Evolutionary conservation across 306 rosid species (phyloP).

Genomic region (Medicago truncatula): MtrunA17r5.0-ANR NC_053042.1:17004501-17005000

Average conservation of each 20-base stretch:
- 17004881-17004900: slow-evolving; percentile 8
- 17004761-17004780: neutral
- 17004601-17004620: too few relatives aligned
- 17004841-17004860: neutral
- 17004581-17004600: too few relatives aligned
- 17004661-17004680: too few relatives aligned
- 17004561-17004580: too few relatives aligned
- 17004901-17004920: slow-evolving; percentile 14
- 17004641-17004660: too few relatives aligned
- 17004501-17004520: too few relatives aligned
- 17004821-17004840: neutral
- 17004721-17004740: neutral
- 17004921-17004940: slow-evolving; percentile 38
- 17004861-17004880: neutral
- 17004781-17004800: neutral
- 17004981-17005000: slow-evolving; percentile 35
- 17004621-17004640: too few relatives aligned
- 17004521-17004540: too few relatives aligned
- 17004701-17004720: too few relatives aligned
- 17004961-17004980: slow-evolving; percentile 50
- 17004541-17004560: too few relatives aligned
- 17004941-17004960: slow-evolving; percentile 17
- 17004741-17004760: neutral
- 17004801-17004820: neutral
- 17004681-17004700: too few relatives aligned